phyloP scores from a whole-genome alignment of 2,329 filamentous ascomycete genomes.

The Diaporthe citriasiana region DNA sequence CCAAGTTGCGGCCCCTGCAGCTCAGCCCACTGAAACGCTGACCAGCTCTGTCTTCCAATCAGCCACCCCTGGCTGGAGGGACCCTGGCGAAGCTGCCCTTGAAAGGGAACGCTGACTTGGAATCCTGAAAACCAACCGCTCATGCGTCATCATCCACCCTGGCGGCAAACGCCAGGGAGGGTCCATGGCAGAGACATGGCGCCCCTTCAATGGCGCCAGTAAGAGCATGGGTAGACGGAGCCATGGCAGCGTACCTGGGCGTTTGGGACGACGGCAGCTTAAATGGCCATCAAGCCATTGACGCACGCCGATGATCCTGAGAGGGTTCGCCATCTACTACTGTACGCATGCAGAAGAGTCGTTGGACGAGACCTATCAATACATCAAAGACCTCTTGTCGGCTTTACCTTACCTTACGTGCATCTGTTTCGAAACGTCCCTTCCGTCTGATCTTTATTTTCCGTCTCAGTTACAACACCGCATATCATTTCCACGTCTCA shows the following conservation, averaged over 20 bases:
- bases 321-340: slow-evolving; percentile 25
- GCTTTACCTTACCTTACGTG: not conserved
- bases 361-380: not conserved
- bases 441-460: not conserved
- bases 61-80: slow-evolving; percentile 3
- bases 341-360: not conserved
- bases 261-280: slow-evolving; percentile 43
- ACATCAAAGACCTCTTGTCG: not conserved
- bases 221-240: slow-evolving; percentile 20
- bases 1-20: slow-evolving; percentile 34
- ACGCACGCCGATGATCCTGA: slow-evolving; percentile 27
- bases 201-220: slow-evolving; percentile 10
- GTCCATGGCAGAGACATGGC: slow-evolving; percentile 31
- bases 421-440: slow-evolving; percentile 23
- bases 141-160: slow-evolving; percentile 42
- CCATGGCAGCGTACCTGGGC: slow-evolving; percentile 37
- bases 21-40: slow-evolving; percentile 37
- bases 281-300: slow-evolving; percentile 40
- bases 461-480: slow-evolving; percentile 11
- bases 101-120: slow-evolving; percentile 36
- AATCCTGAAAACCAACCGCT: slow-evolving; percentile 42
- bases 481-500: slow-evolving; percentile 19
- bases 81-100: not conserved
- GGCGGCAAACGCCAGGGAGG: slow-evolving; percentile 31
- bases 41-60: slow-evolving; percentile 28